Base-by-base conservation (phyloP, 2,329 filamentous ascomycete genomes). In the Exophiala calicioides region DNA sequence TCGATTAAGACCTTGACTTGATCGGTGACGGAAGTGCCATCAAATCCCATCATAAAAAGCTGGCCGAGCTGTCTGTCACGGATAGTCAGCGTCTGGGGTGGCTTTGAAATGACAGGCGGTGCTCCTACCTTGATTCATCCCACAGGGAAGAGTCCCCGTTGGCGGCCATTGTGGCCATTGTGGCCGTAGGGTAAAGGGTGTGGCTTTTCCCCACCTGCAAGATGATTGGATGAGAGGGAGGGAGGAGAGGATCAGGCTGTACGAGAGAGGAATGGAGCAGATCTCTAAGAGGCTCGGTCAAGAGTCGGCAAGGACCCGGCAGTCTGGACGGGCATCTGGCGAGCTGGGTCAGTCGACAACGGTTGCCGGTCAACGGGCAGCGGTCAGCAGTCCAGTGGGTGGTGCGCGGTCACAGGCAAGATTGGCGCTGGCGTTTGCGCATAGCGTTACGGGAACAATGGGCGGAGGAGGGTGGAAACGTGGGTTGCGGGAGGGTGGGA, bases 21-120 rank as follows among this genome's bases (percentile, higher is more conserved):
- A 40, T 79, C 77, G 55, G 78, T 82, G 46, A 84, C 78, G 32
- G 74, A 71, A 32, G 79, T 82, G 37, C 81, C 81, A 70, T 84
- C 81, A 62, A 84, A 84, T 62, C 81, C 81, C 79, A 84, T 82
- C 75, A 81, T 80, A 66, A 81, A 80, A 58, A 81, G 67, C 70
- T 80, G 78, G 58, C 78, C 78, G 65, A 74, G 72, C 62, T 73
- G 70, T 61, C 71, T 74, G 56, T 60, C 48, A 91, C 15, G 27
- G 32, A 10, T 13, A 59, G 81, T 84, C 56, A 93, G 44, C 32
- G 18, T n/a, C 44, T 29, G 43, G 35, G 18, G 45, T 20, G 29
- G 26, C 18, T 29, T 19, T 30, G 8, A 29, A 21, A 52, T 45
- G 40, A 48, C 37, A 48, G 32, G 26, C 18, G 31, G 26, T 12